Evolutionary conservation across 1,139 yeast species (phyloP), one percentile per base, ranked within the genome.

Genomic region (Hemisphaericaspora xylanilytica): DNA sequence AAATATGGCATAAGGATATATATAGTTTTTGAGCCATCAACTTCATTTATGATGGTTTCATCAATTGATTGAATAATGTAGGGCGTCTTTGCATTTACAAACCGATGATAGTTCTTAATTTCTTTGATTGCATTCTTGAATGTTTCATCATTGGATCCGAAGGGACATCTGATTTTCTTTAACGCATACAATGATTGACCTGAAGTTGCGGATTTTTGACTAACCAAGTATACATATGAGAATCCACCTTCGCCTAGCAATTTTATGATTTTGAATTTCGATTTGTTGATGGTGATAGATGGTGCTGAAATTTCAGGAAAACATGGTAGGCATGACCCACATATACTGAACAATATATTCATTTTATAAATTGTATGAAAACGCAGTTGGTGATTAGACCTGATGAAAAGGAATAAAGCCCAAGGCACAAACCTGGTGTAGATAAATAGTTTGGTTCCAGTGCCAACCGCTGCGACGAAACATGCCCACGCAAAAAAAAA

Each of bases 171-270:
- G 39, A 88, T 86, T 65, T 86, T 85, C 64, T 90, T 89, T 52
- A 90, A 63, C 2, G 96, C 96, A 53, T 78, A 85, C 17, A 65
- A 56, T 21, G 79, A 70, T 37, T 74, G 73, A 67, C 66, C 42
- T 65, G 59, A 16, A 27, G 38, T 25, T 79, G 72, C 49, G 74
- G 71, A 44, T 18, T 18, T 29, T 29, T 29, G 24, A 29, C 32
- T 18, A 7, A 88, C 96, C 27, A 88, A 67, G 54, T 90, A 90
- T n/a, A 88, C 95, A 52, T 85, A 88, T 1, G 95, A 82, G 55
- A 85, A 85, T 5, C 95, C 95, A 1, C 96, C 95, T 63, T 89
- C 97, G 8, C 96, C 96, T 5, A 90, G 64, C 16, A 90, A 70
- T 45, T 79, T 75, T 36, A 80, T 63, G n/a, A 90, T 83, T 46